Conservation (phyloP, 164 flowering plant genomes). For the Chimonanthus praecox region DNA sequence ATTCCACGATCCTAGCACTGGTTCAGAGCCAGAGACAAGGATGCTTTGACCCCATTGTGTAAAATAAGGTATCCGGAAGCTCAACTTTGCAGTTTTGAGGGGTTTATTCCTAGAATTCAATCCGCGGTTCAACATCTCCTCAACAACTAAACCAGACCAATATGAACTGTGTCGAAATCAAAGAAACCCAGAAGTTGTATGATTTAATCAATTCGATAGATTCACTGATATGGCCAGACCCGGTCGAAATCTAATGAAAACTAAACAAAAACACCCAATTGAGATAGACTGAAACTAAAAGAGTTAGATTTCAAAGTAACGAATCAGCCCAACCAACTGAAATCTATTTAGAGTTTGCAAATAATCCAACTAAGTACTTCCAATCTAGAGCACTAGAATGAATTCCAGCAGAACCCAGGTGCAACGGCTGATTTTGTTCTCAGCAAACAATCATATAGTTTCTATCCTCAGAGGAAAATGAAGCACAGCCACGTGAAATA, state of each 20-base stretch:
- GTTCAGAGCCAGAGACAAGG: slow-evolving; percentile 78
- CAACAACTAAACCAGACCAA: slow-evolving; percentile 9
- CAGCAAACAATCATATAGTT: background rate
- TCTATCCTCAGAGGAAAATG: background rate
- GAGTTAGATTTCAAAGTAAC: no score
- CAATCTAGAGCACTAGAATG: background rate
- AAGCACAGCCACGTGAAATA: slow-evolving; percentile 4
- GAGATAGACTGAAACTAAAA: background rate
- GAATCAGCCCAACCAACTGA: background rate
- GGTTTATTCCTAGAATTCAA: slow-evolving; percentile 35
- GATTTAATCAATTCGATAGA: background rate
- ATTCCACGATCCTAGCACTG: slow-evolving; percentile 75
- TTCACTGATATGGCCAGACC: no score
- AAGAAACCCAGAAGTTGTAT: background rate
- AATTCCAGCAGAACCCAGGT: background rate
- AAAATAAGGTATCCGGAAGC: slow-evolving; percentile 71
- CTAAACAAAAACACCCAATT: slow-evolving; percentile 7
- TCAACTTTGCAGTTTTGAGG: slow-evolving; percentile 43
- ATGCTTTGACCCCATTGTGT: slow-evolving; percentile 92
- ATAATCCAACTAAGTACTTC: background rate
- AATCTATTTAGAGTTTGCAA: background rate
- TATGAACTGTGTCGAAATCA: background rate
- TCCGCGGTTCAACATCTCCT: slow-evolving; percentile 50
- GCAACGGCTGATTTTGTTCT: background rate
- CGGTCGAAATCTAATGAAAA: background rate